Evolutionary conservation across 2,329 filamentous ascomycete genomes (phyloP).

Genomic region (Neonectria ditissima): DNA sequence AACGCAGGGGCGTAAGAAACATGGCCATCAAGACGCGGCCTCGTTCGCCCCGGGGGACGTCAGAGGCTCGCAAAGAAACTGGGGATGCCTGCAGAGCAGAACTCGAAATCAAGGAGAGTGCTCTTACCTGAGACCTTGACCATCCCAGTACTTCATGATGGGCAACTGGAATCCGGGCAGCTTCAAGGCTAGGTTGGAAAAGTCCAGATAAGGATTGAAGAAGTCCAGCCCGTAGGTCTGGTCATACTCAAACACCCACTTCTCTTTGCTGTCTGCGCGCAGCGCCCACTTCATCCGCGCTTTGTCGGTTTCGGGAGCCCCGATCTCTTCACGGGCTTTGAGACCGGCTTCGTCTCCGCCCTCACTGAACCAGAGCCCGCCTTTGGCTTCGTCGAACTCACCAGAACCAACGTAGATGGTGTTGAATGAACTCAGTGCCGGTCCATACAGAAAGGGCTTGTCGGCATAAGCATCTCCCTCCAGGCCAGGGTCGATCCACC

Average conservation of each 20-base stretch:
- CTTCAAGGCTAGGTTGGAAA: constrained; percentile 76
- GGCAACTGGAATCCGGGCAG: constrained; percentile 79
- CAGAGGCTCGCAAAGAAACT: constrained; percentile 20
- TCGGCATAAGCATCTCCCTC: constrained; percentile 93
- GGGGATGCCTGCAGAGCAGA: constrained; percentile 7
- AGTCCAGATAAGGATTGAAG: constrained; percentile 93
- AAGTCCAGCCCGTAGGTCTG: constrained; percentile 73
- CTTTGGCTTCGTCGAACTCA: constrained; percentile 59
- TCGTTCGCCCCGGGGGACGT: not conserved
- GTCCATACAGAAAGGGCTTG: constrained; percentile 86
- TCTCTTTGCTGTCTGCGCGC: constrained; percentile 59
- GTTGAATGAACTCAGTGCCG: constrained; percentile 84
- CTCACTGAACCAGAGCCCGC: constrained; percentile 71
- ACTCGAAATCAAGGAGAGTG: constrained; percentile 21
- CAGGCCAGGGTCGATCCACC: constrained; percentile 90
- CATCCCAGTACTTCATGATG: constrained; percentile 84
- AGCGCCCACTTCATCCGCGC: constrained; percentile 72
- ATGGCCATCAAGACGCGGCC: constrained; percentile 36
- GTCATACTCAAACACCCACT: constrained; percentile 67
- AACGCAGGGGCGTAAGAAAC: constrained; percentile 37
- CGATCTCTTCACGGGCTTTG: constrained; percentile 57
- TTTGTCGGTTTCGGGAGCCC: constrained; percentile 65
- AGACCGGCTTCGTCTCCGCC: constrained; percentile 71
- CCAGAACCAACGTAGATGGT: constrained; percentile 73
- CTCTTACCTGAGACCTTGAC: constrained; percentile 78